Evolutionary conservation across 192 early-diverging fungal genomes (phyloP), one percentile per base, ranked within the genome.

Genomic region (Oehlia diaphana): DNA sequence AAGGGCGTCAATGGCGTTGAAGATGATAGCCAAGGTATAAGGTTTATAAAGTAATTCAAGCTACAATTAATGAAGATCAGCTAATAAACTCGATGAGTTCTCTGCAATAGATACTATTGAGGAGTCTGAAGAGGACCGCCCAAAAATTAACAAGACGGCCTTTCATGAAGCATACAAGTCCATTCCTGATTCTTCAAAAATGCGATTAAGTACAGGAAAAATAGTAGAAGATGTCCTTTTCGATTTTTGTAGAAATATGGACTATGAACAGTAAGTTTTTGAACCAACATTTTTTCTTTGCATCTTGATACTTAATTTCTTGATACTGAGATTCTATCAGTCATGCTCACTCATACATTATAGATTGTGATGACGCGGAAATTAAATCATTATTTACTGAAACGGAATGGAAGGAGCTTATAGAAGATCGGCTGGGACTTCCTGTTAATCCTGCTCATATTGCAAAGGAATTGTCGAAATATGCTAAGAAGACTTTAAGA

Each of bases 151-250:
- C 44, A 77, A 77, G 63, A 8, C n/a, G 2, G 64, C 75, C 14
- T 76, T 76, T 76, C 35, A 31, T 16, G 16, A 76, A n/a, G 14
- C 44, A 39, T n/a, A 77, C 39, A 31, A 44, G 21, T 33, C 61
- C 0, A 77, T 77, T 5, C 63, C 75, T 33, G 23, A 77, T 16
- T 35, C 21, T 23, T 42, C 75, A 65, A 77, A 77, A n/a, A 65
- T 77, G 37, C 8, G 23, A 4, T 77, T 77, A 37, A 77, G 75
- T 42, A 65, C 75, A 26, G 63, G 75, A 8, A 77, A 49, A 49
- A 49, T 77, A 47, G 64, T 77, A 39, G 64, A 77, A 39, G 75
- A 77, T 42, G 10, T 77, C 37, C 75, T 77, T 1, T 77, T 77
- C 65, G 44, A 77, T 37, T 77, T 65, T 77, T 19, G 7, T 5